Base-by-base conservation (phyloP, 139 green algal genomes). In the Bryopsis sp. region DNA sequence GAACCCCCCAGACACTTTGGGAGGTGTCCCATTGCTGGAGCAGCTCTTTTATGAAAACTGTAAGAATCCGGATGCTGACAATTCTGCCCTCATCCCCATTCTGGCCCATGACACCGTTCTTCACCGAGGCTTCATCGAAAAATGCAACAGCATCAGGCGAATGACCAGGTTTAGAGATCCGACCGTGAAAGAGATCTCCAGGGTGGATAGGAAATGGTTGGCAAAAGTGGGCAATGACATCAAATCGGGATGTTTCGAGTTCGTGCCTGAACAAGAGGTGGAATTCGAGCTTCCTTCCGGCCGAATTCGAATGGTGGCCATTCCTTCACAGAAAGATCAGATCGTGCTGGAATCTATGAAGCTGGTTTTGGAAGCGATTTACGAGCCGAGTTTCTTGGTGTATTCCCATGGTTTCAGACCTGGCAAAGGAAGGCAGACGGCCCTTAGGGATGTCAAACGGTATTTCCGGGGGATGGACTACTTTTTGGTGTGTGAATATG, bases 391-490 rank as follows among this genome's bases (percentile, higher is more conserved):
- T 33, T 61, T 61, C 50, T 33, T 8, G 6, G 24, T 11, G 24
- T 33, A 8, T 61, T 61, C 50, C 6, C 24, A 35, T 28, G 50
- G 50, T 28, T 61, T 61, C 24, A 22, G 50, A 35, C 50, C 50
- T 36, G 50, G 19, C 15, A 6, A 26, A 35, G 50, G 50, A 36
- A 22, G 50, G 8, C 50, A 61, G 33, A 32, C 11, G 6, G 50
- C 50, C 8, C 19, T 61, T 11, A 15, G 8, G 8, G 24, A 61
- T 33, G 6, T 61, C 50, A 28, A 32, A 61, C 31, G 33, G 6
- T 26, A 61, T 26, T 35, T 61, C 50, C 50, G 15, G 31, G 50
- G 50, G 33, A 61, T 61, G 50, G 50, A 61, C 19, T 61, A 8
- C 15, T 61, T 35, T 26, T 36, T 61, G 24, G 50, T 61, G 8